Evolutionary conservation across 169 alveolate species (phyloP).

Genomic region (Babesia bigemina): DNA sequence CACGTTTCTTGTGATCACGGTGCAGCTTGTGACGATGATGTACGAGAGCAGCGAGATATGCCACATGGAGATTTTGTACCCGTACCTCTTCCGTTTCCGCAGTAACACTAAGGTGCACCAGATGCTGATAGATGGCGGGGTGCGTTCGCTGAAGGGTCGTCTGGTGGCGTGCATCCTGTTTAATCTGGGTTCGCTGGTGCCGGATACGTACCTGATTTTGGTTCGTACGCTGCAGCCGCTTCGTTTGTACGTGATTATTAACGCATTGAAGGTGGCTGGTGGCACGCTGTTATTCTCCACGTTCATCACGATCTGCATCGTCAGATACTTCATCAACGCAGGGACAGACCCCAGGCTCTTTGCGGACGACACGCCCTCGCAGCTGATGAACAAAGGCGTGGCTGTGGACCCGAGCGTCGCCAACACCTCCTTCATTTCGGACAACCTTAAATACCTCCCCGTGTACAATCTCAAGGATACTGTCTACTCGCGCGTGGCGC

Average conservation of each 20-base stretch:
- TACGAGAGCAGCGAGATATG: conserved; percentile 32
- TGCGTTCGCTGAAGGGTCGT: conserved; percentile 21
- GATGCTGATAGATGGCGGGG: conserved; percentile 25
- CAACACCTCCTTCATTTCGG: neutral
- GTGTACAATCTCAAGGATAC: neutral
- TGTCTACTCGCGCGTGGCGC: neutral
- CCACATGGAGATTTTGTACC: conserved; percentile 41
- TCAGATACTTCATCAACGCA: conserved; percentile 17
- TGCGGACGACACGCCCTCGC: conserved; percentile 5
- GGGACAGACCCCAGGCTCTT: conserved; percentile 36
- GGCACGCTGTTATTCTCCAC: conserved; percentile 1
- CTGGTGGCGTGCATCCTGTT: conserved; percentile 33
- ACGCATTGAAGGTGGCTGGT: conserved; percentile 32
- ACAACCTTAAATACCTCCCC: conserved; percentile 10
- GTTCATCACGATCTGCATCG: conserved; percentile 9
- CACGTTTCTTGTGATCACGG: conserved; percentile 1
- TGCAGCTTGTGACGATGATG: conserved; percentile 35
- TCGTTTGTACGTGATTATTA: conserved; percentile 22
- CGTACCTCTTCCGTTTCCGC: conserved; percentile 10
- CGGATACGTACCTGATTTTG: conserved; percentile 51
- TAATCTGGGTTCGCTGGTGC: conserved; percentile 47
- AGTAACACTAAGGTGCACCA: neutral
- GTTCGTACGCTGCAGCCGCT: conserved; percentile 37
- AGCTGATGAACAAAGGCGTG: neutral
- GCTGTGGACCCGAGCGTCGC: neutral